phyloP scores from a whole-genome alignment of 768 basidiomycete genomes.

The Leccinum rimulosum region DNA sequence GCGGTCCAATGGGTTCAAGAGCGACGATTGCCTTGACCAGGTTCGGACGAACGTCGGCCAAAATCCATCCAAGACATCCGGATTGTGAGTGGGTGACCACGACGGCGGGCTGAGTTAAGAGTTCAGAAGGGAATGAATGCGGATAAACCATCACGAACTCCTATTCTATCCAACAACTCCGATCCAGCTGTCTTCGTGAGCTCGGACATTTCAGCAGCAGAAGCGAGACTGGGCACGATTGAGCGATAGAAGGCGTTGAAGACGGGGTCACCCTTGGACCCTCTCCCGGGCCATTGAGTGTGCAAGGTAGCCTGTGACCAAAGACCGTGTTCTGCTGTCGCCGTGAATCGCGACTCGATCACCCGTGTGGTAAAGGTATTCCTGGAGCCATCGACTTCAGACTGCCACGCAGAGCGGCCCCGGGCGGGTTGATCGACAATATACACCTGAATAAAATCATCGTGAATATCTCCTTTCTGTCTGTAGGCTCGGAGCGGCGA shows the following conservation, averaged over 20 bases:
- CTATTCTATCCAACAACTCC: conserved; percentile 45
- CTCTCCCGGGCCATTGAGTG: conserved; percentile 54
- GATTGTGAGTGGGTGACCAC: conserved; percentile 53
- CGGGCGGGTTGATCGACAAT: conserved; percentile 47
- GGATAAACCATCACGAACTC: conserved; percentile 33
- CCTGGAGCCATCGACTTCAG: conserved; percentile 37
- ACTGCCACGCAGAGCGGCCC: conserved; percentile 45
- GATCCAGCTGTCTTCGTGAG: conserved; percentile 43
- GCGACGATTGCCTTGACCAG: conserved; percentile 47
- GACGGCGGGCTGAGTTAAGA: conserved; percentile 37
- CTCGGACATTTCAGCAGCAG: conserved; percentile 34
- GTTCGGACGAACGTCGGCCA: conserved; percentile 45
- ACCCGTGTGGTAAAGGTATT: conserved; percentile 27
- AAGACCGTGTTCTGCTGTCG: conserved; percentile 36
- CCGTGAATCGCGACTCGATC: conserved; percentile 44
- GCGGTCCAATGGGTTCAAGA: conserved; percentile 50
- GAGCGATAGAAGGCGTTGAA: conserved; percentile 49
- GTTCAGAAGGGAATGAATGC: conserved; percentile 1
- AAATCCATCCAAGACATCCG: conserved; percentile 47
- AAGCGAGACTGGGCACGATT: conserved; percentile 38
- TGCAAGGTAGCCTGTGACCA: conserved; percentile 48
- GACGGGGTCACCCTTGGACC: conserved; percentile 41
- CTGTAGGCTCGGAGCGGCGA: neutral
- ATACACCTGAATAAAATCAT: conserved; percentile 33
- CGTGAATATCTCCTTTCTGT: neutral